Percentiles rank a stretch among this genome's conserved stretches.
Conservation (phyloP, 23 red algal species). For the Gracilaria gracilis region DNA sequence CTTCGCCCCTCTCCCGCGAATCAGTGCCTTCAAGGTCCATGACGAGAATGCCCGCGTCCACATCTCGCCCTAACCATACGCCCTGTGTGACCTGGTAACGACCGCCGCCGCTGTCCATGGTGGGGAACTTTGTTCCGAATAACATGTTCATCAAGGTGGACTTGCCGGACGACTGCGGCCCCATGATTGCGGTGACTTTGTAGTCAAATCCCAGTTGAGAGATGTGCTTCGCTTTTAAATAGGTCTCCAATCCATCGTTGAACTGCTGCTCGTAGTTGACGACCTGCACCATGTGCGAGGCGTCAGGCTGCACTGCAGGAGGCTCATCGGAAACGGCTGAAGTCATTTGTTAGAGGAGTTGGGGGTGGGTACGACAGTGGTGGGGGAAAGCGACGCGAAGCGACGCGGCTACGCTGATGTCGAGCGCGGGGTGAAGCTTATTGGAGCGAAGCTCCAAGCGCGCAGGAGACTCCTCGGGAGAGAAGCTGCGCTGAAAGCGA, state of each 20-base stretch:
- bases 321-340: slow-evolving; percentile 1
- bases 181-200: slow-evolving; percentile 91
- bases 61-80: slow-evolving; percentile 90
- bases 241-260: slow-evolving; percentile 65
- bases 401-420: neutral
- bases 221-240: slow-evolving; percentile 55
- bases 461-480: neutral
- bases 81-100: slow-evolving; percentile 97
- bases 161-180: slow-evolving; percentile 94
- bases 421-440: neutral
- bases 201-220: slow-evolving; percentile 78
- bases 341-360: neutral
- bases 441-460: neutral
- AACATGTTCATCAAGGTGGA: slow-evolving; percentile 97
- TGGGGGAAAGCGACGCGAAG: neutral
- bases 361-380: neutral
- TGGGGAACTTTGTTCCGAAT: slow-evolving; percentile 91
- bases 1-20: slow-evolving; percentile 95
- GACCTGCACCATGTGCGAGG: slow-evolving; percentile 77
- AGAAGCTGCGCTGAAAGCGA: neutral
- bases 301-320: neutral
- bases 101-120: slow-evolving; percentile 88
- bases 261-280: slow-evolving; percentile 94
- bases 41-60: slow-evolving; percentile 69
- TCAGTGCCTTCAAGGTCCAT: slow-evolving; percentile 98